A percentile compares a stretch with the other conserved stretches of the same genome.
Conservation (phyloP, 1,139 yeast genomes). For the Blastobotrys petasosporus region DNA sequence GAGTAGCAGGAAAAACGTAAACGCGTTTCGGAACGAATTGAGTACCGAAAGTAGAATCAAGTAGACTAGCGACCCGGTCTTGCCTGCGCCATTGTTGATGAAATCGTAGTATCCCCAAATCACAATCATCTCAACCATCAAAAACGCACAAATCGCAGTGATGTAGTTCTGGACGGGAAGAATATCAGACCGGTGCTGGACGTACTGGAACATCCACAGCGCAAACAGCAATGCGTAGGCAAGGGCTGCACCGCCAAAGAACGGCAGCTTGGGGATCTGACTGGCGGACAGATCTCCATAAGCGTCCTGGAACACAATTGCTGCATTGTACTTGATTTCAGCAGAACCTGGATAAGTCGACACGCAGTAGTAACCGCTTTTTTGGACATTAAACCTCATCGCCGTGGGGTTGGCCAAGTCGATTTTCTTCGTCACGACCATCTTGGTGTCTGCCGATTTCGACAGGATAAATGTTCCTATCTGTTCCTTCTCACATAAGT, state of each 20-base stretch:
- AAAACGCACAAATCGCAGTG: slow-evolving; percentile 74
- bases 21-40: slow-evolving; percentile 77
- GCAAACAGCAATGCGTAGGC: slow-evolving; percentile 77
- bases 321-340: slow-evolving; percentile 50
- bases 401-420: slow-evolving; percentile 55
- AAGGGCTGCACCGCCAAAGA: slow-evolving; percentile 80
- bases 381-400: slow-evolving; percentile 55
- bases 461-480: slow-evolving; percentile 58
- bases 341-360: slow-evolving; percentile 50
- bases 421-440: slow-evolving; percentile 49
- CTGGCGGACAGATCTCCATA: slow-evolving; percentile 85
- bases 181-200: slow-evolving; percentile 80
- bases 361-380: slow-evolving; percentile 90
- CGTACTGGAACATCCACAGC: slow-evolving; percentile 78
- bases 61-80: slow-evolving; percentile 65
- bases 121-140: slow-evolving; percentile 78
- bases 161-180: slow-evolving; percentile 87
- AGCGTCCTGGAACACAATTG: slow-evolving; percentile 79
- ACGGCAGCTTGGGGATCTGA: slow-evolving; percentile 84
- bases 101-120: slow-evolving; percentile 91
- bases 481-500: slow-evolving; percentile 50
- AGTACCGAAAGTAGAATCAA: slow-evolving; percentile 71
- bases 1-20: slow-evolving; percentile 79
- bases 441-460: slow-evolving; percentile 33
- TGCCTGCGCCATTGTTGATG: slow-evolving; percentile 56